phyloP scores from a whole-genome alignment of 1,139 yeast species.

The Yamadazyma dendronema region DNA sequence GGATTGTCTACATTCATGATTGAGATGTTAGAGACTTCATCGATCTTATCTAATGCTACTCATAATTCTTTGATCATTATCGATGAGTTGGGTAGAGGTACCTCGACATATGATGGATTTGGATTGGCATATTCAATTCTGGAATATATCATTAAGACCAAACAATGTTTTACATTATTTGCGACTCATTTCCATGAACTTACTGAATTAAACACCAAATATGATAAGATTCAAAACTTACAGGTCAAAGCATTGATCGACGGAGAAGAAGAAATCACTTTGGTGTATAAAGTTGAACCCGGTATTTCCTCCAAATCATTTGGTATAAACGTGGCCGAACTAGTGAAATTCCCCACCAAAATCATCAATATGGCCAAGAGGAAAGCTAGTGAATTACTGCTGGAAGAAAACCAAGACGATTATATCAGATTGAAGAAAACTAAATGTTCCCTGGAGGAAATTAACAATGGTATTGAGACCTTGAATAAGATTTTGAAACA shows the following conservation, averaged over 20 bases:
- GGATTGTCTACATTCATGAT: conserved; percentile 98
- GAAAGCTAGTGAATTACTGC: conserved; percentile 85
- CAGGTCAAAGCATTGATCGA: conserved; percentile 95
- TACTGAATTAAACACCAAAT: conserved; percentile 68
- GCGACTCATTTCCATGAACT: conserved; percentile 98
- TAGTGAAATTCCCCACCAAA: conserved; percentile 86
- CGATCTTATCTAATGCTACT: conserved; percentile 85
- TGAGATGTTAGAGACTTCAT: conserved; percentile 94
- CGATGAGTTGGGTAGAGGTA: conserved; percentile 95
- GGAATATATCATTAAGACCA: conserved; percentile 70
- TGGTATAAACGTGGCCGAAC: conserved; percentile 96
- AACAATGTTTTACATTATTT: conserved; percentile 78
- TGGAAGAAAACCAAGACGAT: conserved; percentile 47
- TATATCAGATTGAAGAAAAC: conserved; percentile 45
- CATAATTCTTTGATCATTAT: conserved; percentile 81
- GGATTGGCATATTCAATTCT: conserved; percentile 97
- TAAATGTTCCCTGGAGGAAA: conserved; percentile 54
- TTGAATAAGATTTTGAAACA: conserved; percentile 55
- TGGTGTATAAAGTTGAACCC: conserved; percentile 85
- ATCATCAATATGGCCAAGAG: conserved; percentile 93
- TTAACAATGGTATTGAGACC: conserved; percentile 52
- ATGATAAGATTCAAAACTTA: conserved; percentile 65
- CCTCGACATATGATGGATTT: conserved; percentile 96
- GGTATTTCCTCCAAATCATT: conserved; percentile 94
- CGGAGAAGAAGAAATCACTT: conserved; percentile 68